A percentile compares a stretch with the other conserved stretches of the same genome.
phyloP scores from a whole-genome alignment of 192 early-diverging fungal species.

The Kappamyces sp. region DNA sequence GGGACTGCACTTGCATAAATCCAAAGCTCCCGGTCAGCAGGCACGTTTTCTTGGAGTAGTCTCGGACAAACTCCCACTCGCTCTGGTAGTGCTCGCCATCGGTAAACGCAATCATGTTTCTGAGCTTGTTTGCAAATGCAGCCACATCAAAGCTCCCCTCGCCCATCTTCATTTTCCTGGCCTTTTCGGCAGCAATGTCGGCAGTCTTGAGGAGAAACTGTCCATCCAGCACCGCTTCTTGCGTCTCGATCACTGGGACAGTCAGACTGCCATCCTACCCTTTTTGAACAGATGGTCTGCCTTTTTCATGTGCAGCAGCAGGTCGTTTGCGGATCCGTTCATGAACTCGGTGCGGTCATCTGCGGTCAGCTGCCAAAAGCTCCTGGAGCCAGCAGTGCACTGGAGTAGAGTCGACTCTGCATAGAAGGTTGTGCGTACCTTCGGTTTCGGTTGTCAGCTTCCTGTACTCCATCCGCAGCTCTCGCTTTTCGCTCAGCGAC shows the following conservation, averaged over 20 bases:
- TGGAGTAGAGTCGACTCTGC: neutral
- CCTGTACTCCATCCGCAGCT: slow-evolving; percentile 19
- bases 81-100: neutral
- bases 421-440: slow-evolving; percentile 7
- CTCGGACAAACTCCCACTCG: neutral
- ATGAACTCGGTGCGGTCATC: slow-evolving; percentile 2
- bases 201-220: slow-evolving; percentile 67
- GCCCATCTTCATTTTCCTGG: slow-evolving; percentile 69
- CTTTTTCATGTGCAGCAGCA: slow-evolving; percentile 12
- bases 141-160: slow-evolving; percentile 68
- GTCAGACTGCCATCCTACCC: slow-evolving; percentile 7
- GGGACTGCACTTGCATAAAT: too few species aligned
- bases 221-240: slow-evolving; percentile 89
- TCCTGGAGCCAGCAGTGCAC: neutral
- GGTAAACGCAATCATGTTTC: neutral
- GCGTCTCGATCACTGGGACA: slow-evolving; percentile 61
- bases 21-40: too few species aligned
- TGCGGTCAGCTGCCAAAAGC: neutral
- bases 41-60: too few species aligned
- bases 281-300: slow-evolving; percentile 20
- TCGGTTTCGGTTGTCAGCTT: slow-evolving; percentile 19
- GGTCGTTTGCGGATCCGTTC: slow-evolving; percentile 4
- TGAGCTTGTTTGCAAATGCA: slow-evolving; percentile 65
- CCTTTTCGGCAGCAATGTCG: slow-evolving; percentile 69
- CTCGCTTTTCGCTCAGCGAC: slow-evolving; percentile 14